These are phyloP conservation scores for sunflower (Helianthus annuus) DNA, from an alignment of 129 eudicot genomes.

Conservation along the genomic window HanXRQr2.0-SUNRISE NC_035438.2:77573261-77573760, in stretches of 20 bases:
- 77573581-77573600: conserved; percentile 22
- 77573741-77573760: conserved; percentile 48
- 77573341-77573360: background rate
- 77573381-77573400: conserved; percentile 31
- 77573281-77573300: background rate
- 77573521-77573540: background rate
- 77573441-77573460: conserved; percentile 46
- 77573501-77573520: background rate
- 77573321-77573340: conserved; percentile 4
- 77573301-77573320: background rate
- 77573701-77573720: conserved; percentile 65
- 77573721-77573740: conserved; percentile 47
- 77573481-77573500: conserved; percentile 33
- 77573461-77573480: conserved; percentile 37
- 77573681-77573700: conserved; percentile 66
- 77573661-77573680: conserved; percentile 38
- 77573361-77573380: background rate
- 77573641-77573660: conserved; percentile 64
- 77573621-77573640: conserved; percentile 60
- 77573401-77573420: conserved; percentile 8
- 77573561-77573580: background rate
- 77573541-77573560: conserved; percentile 1
- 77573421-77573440: conserved; percentile 34
- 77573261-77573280: background rate
- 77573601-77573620: conserved; percentile 67